Evolutionary conservation across 495 filamentous ascomycete species (phyloP).

Genomic region (Penicillium longicatenatum): DNA sequence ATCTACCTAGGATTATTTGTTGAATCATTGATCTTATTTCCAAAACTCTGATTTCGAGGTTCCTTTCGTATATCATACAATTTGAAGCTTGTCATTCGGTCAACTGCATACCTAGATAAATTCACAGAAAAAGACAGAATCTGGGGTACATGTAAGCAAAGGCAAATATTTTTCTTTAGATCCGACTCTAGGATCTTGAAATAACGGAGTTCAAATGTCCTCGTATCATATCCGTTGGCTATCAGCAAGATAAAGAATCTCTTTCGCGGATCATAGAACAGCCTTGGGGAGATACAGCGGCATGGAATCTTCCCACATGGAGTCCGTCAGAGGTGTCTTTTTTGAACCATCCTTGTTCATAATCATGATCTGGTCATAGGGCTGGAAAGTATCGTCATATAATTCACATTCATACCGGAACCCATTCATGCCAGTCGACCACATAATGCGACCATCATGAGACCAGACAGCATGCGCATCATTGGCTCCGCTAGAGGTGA

Average conservation of each 20-base stretch:
- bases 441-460: constrained; percentile 37
- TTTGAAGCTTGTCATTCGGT: too few relatives aligned
- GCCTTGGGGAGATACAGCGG: constrained; percentile 28
- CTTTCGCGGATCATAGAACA: background rate
- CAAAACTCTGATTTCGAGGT: too few relatives aligned
- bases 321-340: constrained; percentile 32
- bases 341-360: constrained; percentile 37
- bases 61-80: too few relatives aligned
- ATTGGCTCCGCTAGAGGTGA: constrained; percentile 40
- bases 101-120: too few relatives aligned
- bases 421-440: constrained; percentile 34
- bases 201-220: too few relatives aligned
- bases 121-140: too few relatives aligned
- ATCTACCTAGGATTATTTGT: too few relatives aligned
- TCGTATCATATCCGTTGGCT: background rate
- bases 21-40: too few relatives aligned
- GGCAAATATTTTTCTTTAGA: too few relatives aligned
- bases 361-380: constrained; percentile 36
- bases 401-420: constrained; percentile 36
- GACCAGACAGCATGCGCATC: constrained; percentile 48
- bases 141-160: too few relatives aligned
- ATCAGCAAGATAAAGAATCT: background rate
- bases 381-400: constrained; percentile 40
- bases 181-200: too few relatives aligned
- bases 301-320: constrained; percentile 41